phyloP scores from a whole-genome alignment of 2,329 filamentous ascomycete genomes.

The Exophiala sp. region DNA sequence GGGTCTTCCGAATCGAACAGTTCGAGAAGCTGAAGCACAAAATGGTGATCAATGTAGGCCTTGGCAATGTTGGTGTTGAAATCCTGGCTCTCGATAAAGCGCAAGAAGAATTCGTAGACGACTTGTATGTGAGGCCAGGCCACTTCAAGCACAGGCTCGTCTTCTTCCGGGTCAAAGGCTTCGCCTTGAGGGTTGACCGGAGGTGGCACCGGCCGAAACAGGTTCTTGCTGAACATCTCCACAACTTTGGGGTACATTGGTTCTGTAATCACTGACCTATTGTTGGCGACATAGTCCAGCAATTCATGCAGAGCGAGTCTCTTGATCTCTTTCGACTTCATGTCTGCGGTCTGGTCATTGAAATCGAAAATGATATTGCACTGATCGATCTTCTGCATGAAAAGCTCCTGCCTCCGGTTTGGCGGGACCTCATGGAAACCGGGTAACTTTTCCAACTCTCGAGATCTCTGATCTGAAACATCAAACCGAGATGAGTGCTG shows the following conservation, averaged over 20 bases:
- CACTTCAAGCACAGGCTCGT: conserved; percentile 94
- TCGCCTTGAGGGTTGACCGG: conserved; percentile 97
- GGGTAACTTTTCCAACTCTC: conserved; percentile 92
- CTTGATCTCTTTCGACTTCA: conserved; percentile 99
- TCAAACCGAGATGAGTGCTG: conserved; percentile 98
- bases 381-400: conserved; percentile 99
- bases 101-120: conserved; percentile 97
- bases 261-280: conserved; percentile 95
- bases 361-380: conserved; percentile 99
- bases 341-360: conserved; percentile 94
- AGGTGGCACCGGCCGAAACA: conserved; percentile 93
- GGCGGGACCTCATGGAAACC: conserved; percentile 97
- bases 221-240: conserved; percentile 98
- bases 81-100: conserved; percentile 98
- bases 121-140: conserved; percentile 99
- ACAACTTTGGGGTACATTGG: conserved; percentile 98
- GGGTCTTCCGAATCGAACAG: conserved; percentile 98
- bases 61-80: conserved; percentile 99
- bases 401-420: conserved; percentile 88
- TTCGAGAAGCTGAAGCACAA: conserved; percentile 90
- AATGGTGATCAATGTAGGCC: conserved; percentile 96
- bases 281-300: conserved; percentile 96
- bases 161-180: conserved; percentile 96
- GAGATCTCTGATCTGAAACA: conserved; percentile 80
- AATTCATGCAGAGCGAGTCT: conserved; percentile 90